Evolutionary conservation across 768 basidiomycete genomes (phyloP), one percentile per base, ranked within the genome.

Genomic region (Russula griseocarnosa): DNA sequence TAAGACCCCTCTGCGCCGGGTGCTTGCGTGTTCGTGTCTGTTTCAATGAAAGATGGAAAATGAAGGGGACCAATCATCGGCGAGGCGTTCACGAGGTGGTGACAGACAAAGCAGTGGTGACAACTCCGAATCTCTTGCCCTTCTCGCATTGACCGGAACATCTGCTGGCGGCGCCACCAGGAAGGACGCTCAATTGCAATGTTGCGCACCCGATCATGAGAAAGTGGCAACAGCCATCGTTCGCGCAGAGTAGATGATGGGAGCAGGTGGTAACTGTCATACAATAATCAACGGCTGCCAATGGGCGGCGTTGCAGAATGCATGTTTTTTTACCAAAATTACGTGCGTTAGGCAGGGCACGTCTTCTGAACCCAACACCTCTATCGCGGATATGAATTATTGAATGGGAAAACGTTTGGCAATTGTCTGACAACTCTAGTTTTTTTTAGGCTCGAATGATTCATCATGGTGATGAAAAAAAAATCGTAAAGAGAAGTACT

Each of bases 331-430:
- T 20, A 60, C 51, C 58, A 55, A 56, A 14, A 62, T 38, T 38
- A 30, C 24, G 52, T 36, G 55, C 16, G 36, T 47, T 47, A n/a
- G 20, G 36, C 26, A 38, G 57, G 30, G 44, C 42, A 26, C 54
- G 40, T 60, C 59, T 46, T 56, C 54, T n/a, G n/a, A 47, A 13
- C 3, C 18, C 22, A 47, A 22, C 46, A n/a, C 46, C 24, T 50
- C 38, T 40, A 49, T 40, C n/a, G 38, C 60, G 58, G 63, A 61
- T 46, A 65, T 65, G 64, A 65, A 65, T 26, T 14, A 47, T 40
- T 47, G 26, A 42, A 36, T 40, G 59, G 30, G 36, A 9, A 44
- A n/a, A 24, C 11, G 28, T 40, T 60, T 56, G 55, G 40, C 14
- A 65, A 52, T 38, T 24, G n/a, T 26, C 20, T 60, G 58, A 55